A percentile compares a stretch with the other conserved stretches of the same genome.
phyloP scores from a whole-genome alignment of 129 eudicot species.

The Centella asiatica region DNA sequence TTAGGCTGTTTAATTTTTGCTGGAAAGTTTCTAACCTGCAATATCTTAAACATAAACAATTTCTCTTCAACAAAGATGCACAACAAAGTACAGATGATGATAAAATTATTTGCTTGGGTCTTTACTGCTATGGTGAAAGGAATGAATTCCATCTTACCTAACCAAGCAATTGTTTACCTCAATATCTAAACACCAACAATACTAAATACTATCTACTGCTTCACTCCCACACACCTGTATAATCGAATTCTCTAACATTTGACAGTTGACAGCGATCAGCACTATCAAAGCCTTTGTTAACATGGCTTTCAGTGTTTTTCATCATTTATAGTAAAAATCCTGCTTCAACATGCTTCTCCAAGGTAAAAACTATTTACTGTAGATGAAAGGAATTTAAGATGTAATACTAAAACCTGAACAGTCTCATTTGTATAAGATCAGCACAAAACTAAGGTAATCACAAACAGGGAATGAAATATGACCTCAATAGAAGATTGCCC shows the following conservation, averaged over 20 bases:
- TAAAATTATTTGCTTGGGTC: no score
- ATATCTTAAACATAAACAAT: no score
- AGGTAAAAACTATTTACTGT: background rate
- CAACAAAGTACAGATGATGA: no score
- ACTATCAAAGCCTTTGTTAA: background rate
- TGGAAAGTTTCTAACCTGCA: no score
- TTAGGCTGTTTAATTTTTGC: no score
- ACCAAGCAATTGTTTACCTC: no score
- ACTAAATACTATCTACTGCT: background rate
- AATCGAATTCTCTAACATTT: no score
- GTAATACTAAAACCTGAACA: background rate
- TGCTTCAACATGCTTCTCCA: background rate
- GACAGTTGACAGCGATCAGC: background rate
- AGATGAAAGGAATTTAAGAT: background rate
- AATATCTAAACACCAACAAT: no score
- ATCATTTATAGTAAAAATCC: background rate
- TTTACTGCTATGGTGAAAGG: no score
- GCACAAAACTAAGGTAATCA: background rate
- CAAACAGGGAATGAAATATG: slow-evolving; percentile 2
- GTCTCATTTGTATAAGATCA: background rate
- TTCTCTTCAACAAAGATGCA: no score
- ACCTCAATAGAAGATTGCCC: background rate
- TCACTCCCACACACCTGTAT: background rate
- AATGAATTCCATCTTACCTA: no score
- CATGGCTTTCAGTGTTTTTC: background rate